Percentiles rank a stretch among this genome's conserved stretches.
phyloP scores from a whole-genome alignment of 352 stramenopile species.

The Pythium apleroticum region DNA sequence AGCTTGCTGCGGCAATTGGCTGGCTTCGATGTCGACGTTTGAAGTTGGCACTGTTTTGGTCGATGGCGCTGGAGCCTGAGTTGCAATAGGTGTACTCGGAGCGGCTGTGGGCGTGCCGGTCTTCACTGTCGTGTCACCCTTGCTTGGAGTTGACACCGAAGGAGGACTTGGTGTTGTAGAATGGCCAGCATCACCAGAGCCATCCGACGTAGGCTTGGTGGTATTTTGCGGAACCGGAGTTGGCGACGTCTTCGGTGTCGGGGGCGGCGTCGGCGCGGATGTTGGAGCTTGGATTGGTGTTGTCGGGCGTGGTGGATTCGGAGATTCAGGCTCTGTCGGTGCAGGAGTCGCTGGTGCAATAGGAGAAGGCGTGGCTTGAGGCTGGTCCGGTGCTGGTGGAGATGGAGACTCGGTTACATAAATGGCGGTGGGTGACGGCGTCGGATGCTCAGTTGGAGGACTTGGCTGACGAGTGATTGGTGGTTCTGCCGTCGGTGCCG shows the following conservation, averaged over 20 bases:
- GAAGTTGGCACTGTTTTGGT: neutral
- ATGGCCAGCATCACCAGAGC: neutral
- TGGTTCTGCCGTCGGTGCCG: neutral
- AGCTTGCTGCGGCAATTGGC: slow-evolving; percentile 7
- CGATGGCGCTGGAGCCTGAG: neutral
- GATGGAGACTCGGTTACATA: neutral
- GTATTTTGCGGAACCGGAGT: neutral
- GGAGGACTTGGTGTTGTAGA: neutral
- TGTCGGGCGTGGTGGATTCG: neutral
- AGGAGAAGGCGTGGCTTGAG: neutral
- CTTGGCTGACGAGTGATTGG: neutral
- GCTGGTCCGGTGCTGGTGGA: neutral
- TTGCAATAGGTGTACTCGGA: neutral
- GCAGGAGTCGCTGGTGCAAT: neutral
- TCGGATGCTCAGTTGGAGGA: neutral
- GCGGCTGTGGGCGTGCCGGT: neutral
- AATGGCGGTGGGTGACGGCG: neutral
- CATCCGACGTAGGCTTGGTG: neutral
- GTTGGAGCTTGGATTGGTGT: neutral
- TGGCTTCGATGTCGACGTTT: slow-evolving; percentile 8
- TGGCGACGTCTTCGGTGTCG: neutral
- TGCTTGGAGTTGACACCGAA: neutral
- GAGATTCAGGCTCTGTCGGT: neutral
- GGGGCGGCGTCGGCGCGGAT: neutral
- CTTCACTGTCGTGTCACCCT: neutral